phyloP scores from a whole-genome alignment of 2,329 filamentous ascomycete genomes.

The Clonostachys solani region DNA sequence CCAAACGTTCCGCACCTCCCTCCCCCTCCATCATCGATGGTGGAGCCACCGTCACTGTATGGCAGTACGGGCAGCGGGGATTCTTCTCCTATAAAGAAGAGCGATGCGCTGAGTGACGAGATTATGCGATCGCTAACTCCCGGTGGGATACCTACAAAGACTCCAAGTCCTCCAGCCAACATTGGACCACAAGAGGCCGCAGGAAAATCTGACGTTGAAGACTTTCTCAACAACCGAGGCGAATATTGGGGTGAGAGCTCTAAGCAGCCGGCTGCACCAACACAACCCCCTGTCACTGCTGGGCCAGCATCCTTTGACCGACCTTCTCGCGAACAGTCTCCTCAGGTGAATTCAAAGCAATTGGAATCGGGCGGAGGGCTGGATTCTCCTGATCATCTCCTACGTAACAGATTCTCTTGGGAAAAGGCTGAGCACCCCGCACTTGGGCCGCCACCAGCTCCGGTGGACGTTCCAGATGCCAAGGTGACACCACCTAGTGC shows the following conservation, averaged over 20 bases:
- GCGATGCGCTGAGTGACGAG: conserved; percentile 67
- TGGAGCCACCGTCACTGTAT: conserved; percentile 27
- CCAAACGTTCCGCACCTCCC: conserved; percentile 9
- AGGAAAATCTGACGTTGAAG: too few relatives aligned
- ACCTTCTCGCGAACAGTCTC: too few relatives aligned
- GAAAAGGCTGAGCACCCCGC: conserved; percentile 9
- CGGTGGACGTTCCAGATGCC: not conserved
- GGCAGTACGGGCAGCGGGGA: conserved; percentile 41
- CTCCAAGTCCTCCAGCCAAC: too few relatives aligned
- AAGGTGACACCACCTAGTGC: not conserved
- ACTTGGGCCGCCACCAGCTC: conserved; percentile 3
- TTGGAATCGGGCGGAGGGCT: too few relatives aligned
- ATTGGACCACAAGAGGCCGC: too few relatives aligned
- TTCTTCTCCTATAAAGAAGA: conserved; percentile 60
- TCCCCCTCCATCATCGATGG: conserved; percentile 14
- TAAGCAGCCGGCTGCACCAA: too few relatives aligned
- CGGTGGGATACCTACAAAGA: conserved; percentile 13
- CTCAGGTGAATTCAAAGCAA: too few relatives aligned
- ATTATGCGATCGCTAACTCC: conserved; percentile 68
- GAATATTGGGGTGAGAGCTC: too few relatives aligned
- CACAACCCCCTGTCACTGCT: too few relatives aligned
- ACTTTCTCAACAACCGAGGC: too few relatives aligned
- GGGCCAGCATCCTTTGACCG: too few relatives aligned
- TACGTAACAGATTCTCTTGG: conserved; percentile 28
- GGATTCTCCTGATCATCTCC: not conserved